Evolutionary conservation across 148 eudicot genomes (phyloP).

Genomic region (Rhododendron ovatum): DNA sequence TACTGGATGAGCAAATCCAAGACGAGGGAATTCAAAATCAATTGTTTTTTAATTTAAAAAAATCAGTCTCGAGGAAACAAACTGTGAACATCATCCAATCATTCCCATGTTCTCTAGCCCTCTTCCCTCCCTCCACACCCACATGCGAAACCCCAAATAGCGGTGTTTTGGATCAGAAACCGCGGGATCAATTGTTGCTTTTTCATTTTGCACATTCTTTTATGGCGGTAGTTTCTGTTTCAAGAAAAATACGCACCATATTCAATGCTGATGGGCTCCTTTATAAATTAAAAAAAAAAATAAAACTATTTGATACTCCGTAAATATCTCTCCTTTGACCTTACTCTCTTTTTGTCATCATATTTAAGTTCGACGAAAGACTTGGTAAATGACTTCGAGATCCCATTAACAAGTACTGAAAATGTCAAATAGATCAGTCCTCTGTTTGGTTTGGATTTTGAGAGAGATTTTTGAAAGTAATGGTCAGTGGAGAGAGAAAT

Average conservation of each 20-base stretch:
- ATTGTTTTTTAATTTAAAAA: neutral
- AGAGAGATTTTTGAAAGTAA: too few relatives aligned
- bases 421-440: too few relatives aligned
- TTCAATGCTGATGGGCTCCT: neutral
- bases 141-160: neutral
- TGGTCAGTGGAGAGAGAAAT: too few relatives aligned
- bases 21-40: slow-evolving; percentile 19
- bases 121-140: slow-evolving; percentile 16
- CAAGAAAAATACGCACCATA: neutral
- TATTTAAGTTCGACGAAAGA: too few relatives aligned
- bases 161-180: neutral
- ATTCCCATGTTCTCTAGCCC: slow-evolving; percentile 50
- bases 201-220: too few relatives aligned
- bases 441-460: too few relatives aligned
- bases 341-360: too few relatives aligned
- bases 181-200: neutral
- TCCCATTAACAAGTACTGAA: too few relatives aligned
- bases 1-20: slow-evolving; percentile 35
- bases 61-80: neutral
- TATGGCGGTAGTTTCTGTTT: neutral
- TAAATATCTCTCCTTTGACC: neutral
- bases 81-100: slow-evolving; percentile 17
- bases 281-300: too few relatives aligned
- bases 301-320: too few relatives aligned
- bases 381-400: too few relatives aligned